phyloP scores from a whole-genome alignment of 768 basidiomycete species.

The Boletus speciosus region DNA sequence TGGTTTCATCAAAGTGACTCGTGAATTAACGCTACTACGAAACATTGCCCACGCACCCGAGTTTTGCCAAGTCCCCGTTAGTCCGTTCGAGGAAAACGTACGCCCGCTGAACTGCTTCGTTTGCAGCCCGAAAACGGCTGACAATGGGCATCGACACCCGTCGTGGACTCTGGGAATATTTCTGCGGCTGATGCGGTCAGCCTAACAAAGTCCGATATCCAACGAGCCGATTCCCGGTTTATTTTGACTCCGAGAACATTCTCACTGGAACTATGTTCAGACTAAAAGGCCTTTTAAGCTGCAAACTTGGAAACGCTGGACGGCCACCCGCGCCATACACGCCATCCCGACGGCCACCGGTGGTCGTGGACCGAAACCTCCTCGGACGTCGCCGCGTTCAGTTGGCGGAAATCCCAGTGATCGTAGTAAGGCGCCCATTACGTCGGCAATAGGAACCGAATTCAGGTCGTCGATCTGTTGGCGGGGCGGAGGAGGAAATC shows the following conservation, averaged over 20 bases:
- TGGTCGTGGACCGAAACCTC: slow-evolving; percentile 5
- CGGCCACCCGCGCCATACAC: slow-evolving; percentile 16
- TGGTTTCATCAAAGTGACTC: slow-evolving; percentile 10
- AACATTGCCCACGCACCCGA: slow-evolving; percentile 9
- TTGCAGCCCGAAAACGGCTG: slow-evolving; percentile 3
- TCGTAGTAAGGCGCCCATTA: slow-evolving; percentile 15
- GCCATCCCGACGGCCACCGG: slow-evolving; percentile 7
- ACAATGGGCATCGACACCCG: slow-evolving; percentile 3
- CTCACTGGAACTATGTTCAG: slow-evolving; percentile 26
- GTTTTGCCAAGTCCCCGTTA: slow-evolving; percentile 17
- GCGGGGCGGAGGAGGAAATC: slow-evolving; percentile 9
- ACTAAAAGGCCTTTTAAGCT: slow-evolving; percentile 5
- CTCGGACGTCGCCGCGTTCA: slow-evolving; percentile 20
- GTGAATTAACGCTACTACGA: slow-evolving; percentile 15
- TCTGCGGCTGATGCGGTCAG: slow-evolving; percentile 18
- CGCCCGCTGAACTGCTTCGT: not conserved
- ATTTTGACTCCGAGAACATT: slow-evolving; percentile 16
- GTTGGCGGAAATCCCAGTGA: slow-evolving; percentile 10
- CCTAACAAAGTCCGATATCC: slow-evolving; percentile 23
- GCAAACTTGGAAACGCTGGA: slow-evolving; percentile 6
- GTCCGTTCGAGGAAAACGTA: slow-evolving; percentile 9
- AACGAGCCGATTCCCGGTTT: slow-evolving; percentile 2
- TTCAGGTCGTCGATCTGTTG: slow-evolving; percentile 17
- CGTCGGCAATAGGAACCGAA: slow-evolving; percentile 12
- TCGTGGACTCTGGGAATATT: slow-evolving; percentile 20